Conservation (phyloP, 2,329 filamentous ascomycete species). For the Corynespora cassiicola region DNA sequence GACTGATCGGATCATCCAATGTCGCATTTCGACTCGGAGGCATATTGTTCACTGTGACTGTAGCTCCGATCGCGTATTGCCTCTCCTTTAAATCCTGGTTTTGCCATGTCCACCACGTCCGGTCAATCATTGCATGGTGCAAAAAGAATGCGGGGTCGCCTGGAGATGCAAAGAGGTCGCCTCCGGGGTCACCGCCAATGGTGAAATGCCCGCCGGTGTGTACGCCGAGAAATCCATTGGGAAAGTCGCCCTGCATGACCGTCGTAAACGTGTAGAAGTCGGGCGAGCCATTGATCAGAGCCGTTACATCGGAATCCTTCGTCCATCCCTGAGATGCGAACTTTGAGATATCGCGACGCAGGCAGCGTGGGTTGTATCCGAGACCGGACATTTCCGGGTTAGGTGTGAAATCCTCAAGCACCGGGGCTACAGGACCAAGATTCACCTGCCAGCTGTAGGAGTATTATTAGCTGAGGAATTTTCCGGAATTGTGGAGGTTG, state of each 20-base stretch:
- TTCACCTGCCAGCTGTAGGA: slow-evolving; percentile 43
- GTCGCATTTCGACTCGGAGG: slow-evolving; percentile 54
- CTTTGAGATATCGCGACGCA: slow-evolving; percentile 44
- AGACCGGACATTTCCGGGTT: slow-evolving; percentile 38
- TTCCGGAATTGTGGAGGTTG: neutral
- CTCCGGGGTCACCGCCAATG: slow-evolving; percentile 53
- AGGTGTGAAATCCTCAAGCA: slow-evolving; percentile 31
- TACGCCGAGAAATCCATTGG: slow-evolving; percentile 47
- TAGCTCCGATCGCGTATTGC: slow-evolving; percentile 49
- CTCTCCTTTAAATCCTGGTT: slow-evolving; percentile 49
- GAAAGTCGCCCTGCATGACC: slow-evolving; percentile 47
- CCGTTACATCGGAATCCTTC: slow-evolving; percentile 27
- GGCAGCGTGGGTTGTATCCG: slow-evolving; percentile 46
- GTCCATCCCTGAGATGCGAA: slow-evolving; percentile 26
- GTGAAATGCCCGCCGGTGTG: slow-evolving; percentile 57
- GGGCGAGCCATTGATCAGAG: slow-evolving; percentile 27
- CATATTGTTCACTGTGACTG: slow-evolving; percentile 52
- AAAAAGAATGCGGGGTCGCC: slow-evolving; percentile 56
- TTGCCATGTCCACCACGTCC: slow-evolving; percentile 60
- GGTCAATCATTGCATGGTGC: slow-evolving; percentile 57
- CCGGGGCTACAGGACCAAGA: slow-evolving; percentile 56
- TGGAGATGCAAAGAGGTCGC: slow-evolving; percentile 55
- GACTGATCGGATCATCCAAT: slow-evolving; percentile 50
- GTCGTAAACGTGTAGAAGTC: slow-evolving; percentile 45
- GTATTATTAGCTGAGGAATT: slow-evolving; percentile 3